Evolutionary conservation across 2,329 filamentous ascomycete species (phyloP).

Genomic region (Bimuria novae-zelandiae): DNA sequence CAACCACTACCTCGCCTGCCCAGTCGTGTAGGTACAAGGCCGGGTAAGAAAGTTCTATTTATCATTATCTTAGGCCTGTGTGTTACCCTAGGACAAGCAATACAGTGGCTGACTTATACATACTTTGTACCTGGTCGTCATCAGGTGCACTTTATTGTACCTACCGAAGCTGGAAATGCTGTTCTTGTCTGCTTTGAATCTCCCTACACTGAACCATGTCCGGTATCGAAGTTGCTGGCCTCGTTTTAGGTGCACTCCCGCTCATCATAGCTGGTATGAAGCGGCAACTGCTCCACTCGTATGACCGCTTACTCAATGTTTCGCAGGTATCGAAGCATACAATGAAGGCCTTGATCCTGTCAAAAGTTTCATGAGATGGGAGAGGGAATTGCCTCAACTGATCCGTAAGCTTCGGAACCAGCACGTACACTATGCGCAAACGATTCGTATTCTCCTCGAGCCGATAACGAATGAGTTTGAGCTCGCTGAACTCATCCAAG

Average conservation of each 20-base stretch:
- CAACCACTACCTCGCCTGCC: not conserved
- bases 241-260: conserved; percentile 46
- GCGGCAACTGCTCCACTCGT: not conserved
- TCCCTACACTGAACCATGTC: conserved; percentile 24
- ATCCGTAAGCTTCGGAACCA: conserved; percentile 45
- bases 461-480: conserved; percentile 44
- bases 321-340: conserved; percentile 42
- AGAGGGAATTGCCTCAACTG: conserved; percentile 39
- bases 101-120: not conserved
- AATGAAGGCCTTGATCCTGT: conserved; percentile 47
- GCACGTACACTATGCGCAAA: conserved; percentile 44
- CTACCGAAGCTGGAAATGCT: not conserved
- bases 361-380: conserved; percentile 44
- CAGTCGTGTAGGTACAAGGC: too few species aligned
- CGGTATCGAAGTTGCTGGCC: conserved; percentile 38
- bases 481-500: conserved; percentile 40
- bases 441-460: conserved; percentile 41
- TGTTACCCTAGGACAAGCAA: too few species aligned
- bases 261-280: conserved; percentile 44
- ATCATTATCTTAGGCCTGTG: too few species aligned
- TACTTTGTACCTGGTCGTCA: not conserved
- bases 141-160: not conserved
- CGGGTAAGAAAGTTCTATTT: too few species aligned
- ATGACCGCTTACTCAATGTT: conserved; percentile 3
- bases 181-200: not conserved